phyloP scores from a whole-genome alignment of 139 green algal species.

The Chlamydomonas urium region DNA sequence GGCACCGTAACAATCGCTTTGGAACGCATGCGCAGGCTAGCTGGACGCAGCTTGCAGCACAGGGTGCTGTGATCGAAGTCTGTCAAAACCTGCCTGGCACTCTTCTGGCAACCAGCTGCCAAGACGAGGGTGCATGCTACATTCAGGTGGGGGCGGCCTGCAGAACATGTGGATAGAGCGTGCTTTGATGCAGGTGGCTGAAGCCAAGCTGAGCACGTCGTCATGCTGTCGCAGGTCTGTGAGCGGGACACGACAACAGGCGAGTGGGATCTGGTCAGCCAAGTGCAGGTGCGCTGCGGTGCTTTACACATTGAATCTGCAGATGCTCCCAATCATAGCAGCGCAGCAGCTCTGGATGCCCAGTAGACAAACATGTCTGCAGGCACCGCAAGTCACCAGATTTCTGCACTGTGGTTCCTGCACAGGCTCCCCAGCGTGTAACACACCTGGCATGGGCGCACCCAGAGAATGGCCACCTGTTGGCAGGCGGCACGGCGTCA shows the following conservation, averaged over 20 bases:
- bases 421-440: conserved; percentile 13
- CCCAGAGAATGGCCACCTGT: conserved; percentile 26
- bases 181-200: background rate
- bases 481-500: conserved; percentile 20
- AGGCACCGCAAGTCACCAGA: background rate
- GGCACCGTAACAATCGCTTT: too few species aligned
- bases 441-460: conserved; percentile 31
- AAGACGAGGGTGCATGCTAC: background rate
- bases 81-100: background rate
- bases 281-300: conserved; percentile 10
- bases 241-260: conserved; percentile 11
- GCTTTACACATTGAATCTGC: too few species aligned
- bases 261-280: conserved; percentile 22
- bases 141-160: conserved; percentile 3
- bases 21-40: background rate
- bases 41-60: conserved; percentile 9
- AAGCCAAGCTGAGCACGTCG: background rate
- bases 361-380: too few species aligned
- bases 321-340: too few species aligned
- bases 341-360: too few species aligned
- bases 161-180: background rate
- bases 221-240: conserved; percentile 15
- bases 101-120: conserved; percentile 3
- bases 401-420: too few species aligned
- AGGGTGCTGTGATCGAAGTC: background rate